These are phyloP conservation scores for Pseudonitzschia multiseries DNA, from an alignment of 108 stramenopile species.

Conservation along the genomic window DNA sequence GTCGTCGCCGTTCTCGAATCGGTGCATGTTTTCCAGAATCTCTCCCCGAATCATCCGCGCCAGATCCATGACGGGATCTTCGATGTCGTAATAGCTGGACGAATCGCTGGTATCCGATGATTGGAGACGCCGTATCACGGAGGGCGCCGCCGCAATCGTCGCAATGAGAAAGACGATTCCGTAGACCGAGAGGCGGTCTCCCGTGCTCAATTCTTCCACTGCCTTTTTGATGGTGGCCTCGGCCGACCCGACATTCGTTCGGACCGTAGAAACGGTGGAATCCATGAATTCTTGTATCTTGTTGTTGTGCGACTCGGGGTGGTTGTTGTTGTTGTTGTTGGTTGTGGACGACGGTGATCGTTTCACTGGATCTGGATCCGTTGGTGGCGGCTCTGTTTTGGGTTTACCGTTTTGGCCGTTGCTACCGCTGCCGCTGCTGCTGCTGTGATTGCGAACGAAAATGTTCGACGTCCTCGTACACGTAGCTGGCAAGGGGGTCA, in stretches of 20 bases:
- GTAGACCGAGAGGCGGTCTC: slow-evolving; percentile 33
- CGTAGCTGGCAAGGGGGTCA: not conserved
- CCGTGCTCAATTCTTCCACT: slow-evolving; percentile 17
- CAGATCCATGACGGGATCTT: slow-evolving; percentile 49
- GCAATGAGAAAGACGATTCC: slow-evolving; percentile 30
- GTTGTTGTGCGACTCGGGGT: not conserved
- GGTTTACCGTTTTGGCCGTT: not conserved
- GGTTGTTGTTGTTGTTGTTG: not conserved
- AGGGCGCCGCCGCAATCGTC: slow-evolving; percentile 26
- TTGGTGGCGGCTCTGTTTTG: not conserved
- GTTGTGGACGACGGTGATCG: not conserved
- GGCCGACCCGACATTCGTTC: slow-evolving; percentile 18
- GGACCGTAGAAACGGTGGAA: slow-evolving; percentile 9
- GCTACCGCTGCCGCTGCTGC: not conserved
- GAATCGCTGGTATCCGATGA: slow-evolving; percentile 24
- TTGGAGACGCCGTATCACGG: slow-evolving; percentile 33
- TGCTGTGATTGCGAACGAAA: not conserved
- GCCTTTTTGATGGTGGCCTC: slow-evolving; percentile 23
- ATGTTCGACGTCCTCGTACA: not conserved
- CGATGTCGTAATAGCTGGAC: slow-evolving; percentile 30
- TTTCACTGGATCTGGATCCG: not conserved
- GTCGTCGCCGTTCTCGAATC: not conserved
- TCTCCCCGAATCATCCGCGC: slow-evolving; percentile 31
- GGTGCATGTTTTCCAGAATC: slow-evolving; percentile 1
- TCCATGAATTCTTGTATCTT: slow-evolving; percentile 21